These are phyloP conservation scores for Mortierella sp. DNA, from an alignment of 371 early-diverging fungal species.

Conservation along the genomic window DNA sequence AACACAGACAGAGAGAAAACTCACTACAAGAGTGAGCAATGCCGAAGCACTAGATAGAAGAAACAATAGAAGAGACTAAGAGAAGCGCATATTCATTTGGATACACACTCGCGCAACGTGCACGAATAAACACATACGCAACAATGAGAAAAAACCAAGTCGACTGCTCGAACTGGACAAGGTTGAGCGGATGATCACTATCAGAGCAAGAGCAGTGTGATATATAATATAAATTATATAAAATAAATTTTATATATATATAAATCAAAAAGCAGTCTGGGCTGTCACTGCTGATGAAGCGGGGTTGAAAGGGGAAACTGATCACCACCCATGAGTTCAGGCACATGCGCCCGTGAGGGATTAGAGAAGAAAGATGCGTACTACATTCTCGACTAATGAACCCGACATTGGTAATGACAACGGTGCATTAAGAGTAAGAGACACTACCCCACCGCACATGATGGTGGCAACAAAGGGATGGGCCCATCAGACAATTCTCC, in stretches of 20 bases:
- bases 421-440: not conserved
- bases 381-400: not conserved
- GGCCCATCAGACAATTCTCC: not conserved
- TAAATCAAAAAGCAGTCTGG: conserved; percentile 7
- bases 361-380: not conserved
- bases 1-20: not conserved
- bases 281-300: not conserved
- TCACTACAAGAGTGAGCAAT: not conserved
- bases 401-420: no score
- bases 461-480: not conserved
- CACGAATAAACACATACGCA: not conserved
- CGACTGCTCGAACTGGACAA: not conserved
- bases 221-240: not conserved
- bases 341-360: not conserved
- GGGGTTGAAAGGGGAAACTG: conserved; percentile 3
- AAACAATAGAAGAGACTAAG: not conserved
- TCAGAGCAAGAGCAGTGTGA: not conserved
- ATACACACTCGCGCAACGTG: not conserved
- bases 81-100: not conserved
- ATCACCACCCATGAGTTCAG: conserved; percentile 1
- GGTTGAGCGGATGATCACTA: conserved; percentile 16
- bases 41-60: not conserved
- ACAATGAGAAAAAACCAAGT: not conserved
- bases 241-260: conserved; percentile 1
- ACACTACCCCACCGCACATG: not conserved